Conservation (phyloP, 2,329 filamentous ascomycete species). For the Lasiodiplodia theobromae region DNA sequence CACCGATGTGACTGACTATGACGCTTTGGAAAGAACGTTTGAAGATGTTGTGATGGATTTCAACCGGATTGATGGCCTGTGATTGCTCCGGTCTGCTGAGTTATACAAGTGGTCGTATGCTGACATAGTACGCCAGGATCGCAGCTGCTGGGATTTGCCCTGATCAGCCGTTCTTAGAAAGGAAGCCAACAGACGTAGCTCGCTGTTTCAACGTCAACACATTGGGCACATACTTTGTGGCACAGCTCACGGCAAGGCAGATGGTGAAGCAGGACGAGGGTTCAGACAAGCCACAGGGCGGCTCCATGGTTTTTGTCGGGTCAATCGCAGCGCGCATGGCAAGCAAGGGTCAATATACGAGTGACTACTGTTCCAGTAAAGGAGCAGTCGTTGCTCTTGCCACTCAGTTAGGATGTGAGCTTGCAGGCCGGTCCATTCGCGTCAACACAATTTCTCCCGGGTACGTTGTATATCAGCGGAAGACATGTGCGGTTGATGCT, state of each 20-base stretch:
- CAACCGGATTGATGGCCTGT: conserved; percentile 13
- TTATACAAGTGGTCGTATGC: not conserved
- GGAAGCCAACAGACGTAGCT: not conserved
- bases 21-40: conserved; percentile 13
- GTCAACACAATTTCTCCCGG: conserved; percentile 3
- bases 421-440: not conserved
- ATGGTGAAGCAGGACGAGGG: not conserved
- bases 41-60: conserved; percentile 6
- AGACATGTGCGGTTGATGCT: not conserved
- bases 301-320: not conserved
- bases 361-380: not conserved
- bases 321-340: not conserved
- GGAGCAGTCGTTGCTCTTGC: conserved; percentile 4
- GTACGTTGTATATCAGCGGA: not conserved
- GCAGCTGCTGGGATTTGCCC: not conserved
- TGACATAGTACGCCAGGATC: not conserved
- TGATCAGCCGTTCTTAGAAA: not conserved
- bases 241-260: not conserved
- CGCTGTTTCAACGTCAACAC: not conserved
- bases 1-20: conserved; percentile 25
- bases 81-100: not conserved
- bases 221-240: not conserved
- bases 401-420: not conserved
- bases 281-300: not conserved
- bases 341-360: not conserved